Base-by-base conservation (phyloP, 2,329 filamentous ascomycete species). In the Trichoderma sp. region DNA sequence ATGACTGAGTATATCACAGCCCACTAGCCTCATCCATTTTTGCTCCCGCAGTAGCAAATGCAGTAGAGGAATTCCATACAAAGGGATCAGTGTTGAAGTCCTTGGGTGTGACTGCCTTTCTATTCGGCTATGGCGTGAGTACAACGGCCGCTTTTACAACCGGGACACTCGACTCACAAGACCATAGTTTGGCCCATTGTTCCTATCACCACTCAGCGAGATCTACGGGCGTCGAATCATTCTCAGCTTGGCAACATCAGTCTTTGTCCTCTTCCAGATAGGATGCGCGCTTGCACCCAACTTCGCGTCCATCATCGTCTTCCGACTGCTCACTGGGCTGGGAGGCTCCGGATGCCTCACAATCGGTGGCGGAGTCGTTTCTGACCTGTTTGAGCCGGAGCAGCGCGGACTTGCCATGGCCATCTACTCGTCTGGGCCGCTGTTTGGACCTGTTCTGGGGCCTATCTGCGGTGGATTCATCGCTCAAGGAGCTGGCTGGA, bases 21-120 rank as follows among this genome's bases (percentile, higher is more conserved):
- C 81, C 81, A 0, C 69, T 84, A 0, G 79, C 78, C 0, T 82
- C 80, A 0, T 78, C 81, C 24, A 90, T 90, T 77, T 89, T 92
- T 69, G 88, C 89, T 0, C 89, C 89, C 0, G 88, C 84, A 5
- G 85, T 90, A 0, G 83, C 85, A 0, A 76, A 85, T 4, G 78
- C 91, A 0, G 83, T 90, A 80, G 63, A 70, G 6, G 87, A 90
- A 19, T 91, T 92, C 71, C 63, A 81, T 28, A 82, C 79, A 5
- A 77, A 75, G 30, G 85, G 80, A 65, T 73, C 74, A 9, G 75
- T 83, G 52, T 78, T 91, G 1, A 83, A 82, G 0, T 82, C 86
- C 0, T 87, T 92, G 56, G 86, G 89, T 62, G 86, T 91, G 0
- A 89, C 86, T 0, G 82, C 90, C 21, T 89, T 88, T 72, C 80